These are phyloP conservation scores for Comarum palustre DNA, from an alignment of 306 rosid species.

Conservation along the genomic window DNA sequence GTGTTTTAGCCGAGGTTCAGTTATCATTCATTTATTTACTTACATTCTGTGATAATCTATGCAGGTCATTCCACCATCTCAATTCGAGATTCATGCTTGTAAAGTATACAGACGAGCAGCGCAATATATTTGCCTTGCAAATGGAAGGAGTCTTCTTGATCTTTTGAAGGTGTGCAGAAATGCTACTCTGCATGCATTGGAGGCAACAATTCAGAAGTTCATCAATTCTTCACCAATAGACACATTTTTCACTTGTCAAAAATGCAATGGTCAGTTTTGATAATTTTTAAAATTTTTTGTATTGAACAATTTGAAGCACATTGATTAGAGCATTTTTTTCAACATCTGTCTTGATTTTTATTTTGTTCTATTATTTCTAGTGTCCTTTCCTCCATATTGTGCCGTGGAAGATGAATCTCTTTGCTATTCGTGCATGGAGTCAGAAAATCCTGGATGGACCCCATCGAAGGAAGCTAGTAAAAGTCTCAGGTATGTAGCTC, in stretches of 20 bases:
- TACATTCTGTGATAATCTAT: constrained; percentile 21
- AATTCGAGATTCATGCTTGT: constrained; percentile 98
- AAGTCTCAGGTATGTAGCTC: constrained; percentile 55
- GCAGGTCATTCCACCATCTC: constrained; percentile 88
- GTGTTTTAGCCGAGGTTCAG: neutral
- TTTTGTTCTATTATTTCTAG: constrained; percentile 36
- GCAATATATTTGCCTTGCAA: constrained; percentile 87
- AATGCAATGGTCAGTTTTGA: constrained; percentile 64
- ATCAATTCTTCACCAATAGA: constrained; percentile 60
- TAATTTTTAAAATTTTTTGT: neutral
- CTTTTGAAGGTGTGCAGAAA: constrained; percentile 76
- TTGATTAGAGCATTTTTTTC: constrained; percentile 9
- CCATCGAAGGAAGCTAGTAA: constrained; percentile 36
- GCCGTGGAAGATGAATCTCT: constrained; percentile 61
- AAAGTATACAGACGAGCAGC: constrained; percentile 88
- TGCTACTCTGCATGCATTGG: constrained; percentile 62
- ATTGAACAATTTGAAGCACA: constrained; percentile 6
- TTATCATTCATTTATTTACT: constrained; percentile 22
- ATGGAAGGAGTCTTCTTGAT: constrained; percentile 92
- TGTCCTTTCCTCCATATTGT: constrained; percentile 67
- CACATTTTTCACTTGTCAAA: constrained; percentile 69
- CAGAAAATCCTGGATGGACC: constrained; percentile 42
- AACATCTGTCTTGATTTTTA: constrained; percentile 14
- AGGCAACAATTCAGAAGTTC: constrained; percentile 76
- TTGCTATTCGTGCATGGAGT: constrained; percentile 71